Percentiles rank a stretch among this genome's conserved stretches.
These are phyloP conservation scores for Paramecium biaurelia DNA, from an alignment of 73 alveolate genomes.

Conservation along the genomic window DNA sequence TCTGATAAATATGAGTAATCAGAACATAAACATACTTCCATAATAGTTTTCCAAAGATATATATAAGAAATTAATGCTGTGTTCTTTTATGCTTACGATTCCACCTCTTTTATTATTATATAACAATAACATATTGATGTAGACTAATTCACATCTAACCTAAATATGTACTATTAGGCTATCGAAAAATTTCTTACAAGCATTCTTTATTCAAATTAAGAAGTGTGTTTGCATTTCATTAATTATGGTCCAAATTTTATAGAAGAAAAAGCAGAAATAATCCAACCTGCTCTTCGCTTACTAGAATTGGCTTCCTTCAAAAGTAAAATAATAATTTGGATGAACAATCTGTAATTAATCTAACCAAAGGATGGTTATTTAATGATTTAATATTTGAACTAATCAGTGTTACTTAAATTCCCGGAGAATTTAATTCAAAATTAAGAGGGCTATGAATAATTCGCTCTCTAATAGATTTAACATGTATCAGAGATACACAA, in stretches of 20 bases:
- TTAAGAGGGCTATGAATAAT: background rate
- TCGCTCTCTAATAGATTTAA: background rate
- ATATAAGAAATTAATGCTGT: background rate
- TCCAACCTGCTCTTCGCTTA: background rate
- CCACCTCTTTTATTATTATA: background rate
- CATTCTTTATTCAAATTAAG: background rate
- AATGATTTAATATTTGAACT: background rate
- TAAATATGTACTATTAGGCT: background rate
- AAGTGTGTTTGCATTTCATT: background rate
- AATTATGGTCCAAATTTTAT: background rate
- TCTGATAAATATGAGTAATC: background rate
- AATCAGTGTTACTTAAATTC: background rate
- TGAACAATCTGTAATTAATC: background rate
- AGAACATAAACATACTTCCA: background rate
- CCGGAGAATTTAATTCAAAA: background rate
- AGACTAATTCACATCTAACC: background rate
- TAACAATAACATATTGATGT: background rate
- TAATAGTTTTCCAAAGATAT: background rate
- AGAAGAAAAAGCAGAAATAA: background rate
- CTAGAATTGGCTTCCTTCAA: background rate
- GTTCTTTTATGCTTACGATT: background rate
- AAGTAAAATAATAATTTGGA: background rate
- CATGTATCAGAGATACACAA: background rate
- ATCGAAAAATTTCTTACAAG: background rate
- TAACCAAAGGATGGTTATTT: background rate